These are phyloP conservation scores for Leccinum variicolor DNA, from an alignment of 768 basidiomycete genomes.

Conservation along the genomic window DNA sequence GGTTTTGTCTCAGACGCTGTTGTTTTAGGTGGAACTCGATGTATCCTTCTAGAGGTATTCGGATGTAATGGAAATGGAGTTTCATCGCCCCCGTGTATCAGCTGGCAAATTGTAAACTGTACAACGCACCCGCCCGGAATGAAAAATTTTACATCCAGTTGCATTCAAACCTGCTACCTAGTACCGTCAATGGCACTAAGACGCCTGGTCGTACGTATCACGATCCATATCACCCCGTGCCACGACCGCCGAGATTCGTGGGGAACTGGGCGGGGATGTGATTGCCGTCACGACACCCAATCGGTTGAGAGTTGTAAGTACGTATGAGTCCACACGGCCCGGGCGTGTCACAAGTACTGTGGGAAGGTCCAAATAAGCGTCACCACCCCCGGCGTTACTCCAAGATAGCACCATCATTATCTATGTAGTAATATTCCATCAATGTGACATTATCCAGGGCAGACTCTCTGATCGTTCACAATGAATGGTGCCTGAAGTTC, in stretches of 20 bases:
- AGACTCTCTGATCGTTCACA: no score
- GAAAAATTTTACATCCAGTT: neutral
- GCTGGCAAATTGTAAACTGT: conserved; percentile 4
- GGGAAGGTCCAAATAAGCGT: no score
- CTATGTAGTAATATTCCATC: no score
- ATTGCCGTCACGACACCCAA: neutral
- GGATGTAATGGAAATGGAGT: conserved; percentile 1
- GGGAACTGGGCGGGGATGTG: neutral
- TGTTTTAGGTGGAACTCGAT: conserved; percentile 30
- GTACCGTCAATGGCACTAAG: neutral
- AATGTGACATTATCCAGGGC: no score
- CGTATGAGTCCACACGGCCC: no score
- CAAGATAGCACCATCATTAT: no score
- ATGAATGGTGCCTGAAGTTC: no score
- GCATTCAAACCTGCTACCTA: neutral
- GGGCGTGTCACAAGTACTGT: no score
- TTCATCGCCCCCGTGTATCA: conserved; percentile 6
- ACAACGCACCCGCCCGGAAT: neutral
- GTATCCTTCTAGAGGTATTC: conserved; percentile 21
- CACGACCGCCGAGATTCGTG: neutral
- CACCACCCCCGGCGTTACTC: no score
- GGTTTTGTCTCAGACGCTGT: conserved; percentile 1
- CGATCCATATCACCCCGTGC: neutral
- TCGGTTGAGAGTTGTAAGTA: neutral
- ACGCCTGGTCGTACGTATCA: neutral